Conservation (phyloP, 2,329 filamentous ascomycete species). For the Fusarium sp. region DNA sequence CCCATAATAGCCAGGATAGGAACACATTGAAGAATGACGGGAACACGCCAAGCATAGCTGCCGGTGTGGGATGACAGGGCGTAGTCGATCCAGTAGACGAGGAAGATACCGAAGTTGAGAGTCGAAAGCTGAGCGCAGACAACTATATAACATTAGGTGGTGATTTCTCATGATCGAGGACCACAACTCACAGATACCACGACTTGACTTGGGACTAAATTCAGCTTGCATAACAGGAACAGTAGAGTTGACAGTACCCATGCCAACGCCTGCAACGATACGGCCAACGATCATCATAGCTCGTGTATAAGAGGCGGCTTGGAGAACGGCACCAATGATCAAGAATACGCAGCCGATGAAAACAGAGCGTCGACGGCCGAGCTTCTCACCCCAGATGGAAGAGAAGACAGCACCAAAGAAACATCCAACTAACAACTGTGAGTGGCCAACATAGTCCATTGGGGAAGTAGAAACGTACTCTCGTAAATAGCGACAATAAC, state of each 20-base stretch:
- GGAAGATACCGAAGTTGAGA: conserved; percentile 55
- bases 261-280: conserved; percentile 57
- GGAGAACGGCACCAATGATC: conserved; percentile 55
- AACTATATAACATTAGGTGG: conserved; percentile 30
- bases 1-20: conserved; percentile 51
- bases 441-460: not conserved
- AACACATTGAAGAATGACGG: conserved; percentile 52
- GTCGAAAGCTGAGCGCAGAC: conserved; percentile 58
- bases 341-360: conserved; percentile 53
- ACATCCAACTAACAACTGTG: conserved; percentile 37
- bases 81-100: conserved; percentile 58
- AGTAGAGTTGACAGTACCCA: conserved; percentile 56
- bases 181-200: conserved; percentile 43
- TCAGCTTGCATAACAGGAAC: conserved; percentile 56
- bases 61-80: conserved; percentile 45
- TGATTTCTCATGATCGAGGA: not conserved
- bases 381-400: conserved; percentile 52
- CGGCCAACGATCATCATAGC: conserved; percentile 56
- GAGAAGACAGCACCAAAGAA: conserved; percentile 42
- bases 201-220: conserved; percentile 49
- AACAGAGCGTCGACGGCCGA: conserved; percentile 55
- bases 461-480: conserved; percentile 21
- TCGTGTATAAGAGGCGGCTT: conserved; percentile 53
- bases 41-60: conserved; percentile 52
- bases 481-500: conserved; percentile 58